These are phyloP conservation scores for Leishmania arabica DNA, from an alignment of 208 protist species.

Conservation along the genomic window DNA sequence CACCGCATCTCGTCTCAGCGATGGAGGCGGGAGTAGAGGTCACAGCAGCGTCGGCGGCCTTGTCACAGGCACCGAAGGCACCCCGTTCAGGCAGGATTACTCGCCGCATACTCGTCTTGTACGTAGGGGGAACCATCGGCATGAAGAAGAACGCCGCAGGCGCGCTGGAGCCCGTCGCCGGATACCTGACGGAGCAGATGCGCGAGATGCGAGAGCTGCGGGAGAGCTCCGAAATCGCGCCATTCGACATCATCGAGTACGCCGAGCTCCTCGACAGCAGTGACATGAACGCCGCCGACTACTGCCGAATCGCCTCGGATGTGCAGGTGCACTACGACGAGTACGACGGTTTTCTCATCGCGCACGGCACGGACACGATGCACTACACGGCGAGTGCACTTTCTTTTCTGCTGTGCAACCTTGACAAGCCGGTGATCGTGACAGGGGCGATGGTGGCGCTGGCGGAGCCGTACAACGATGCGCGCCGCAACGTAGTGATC, in stretches of 20 bases:
- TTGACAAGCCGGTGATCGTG: constrained; percentile 96
- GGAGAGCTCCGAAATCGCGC: constrained; percentile 42
- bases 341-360: constrained; percentile 97
- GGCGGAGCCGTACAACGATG: constrained; percentile 90
- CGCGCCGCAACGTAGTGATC: constrained; percentile 78
- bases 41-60: neutral
- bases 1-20: neutral
- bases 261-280: constrained; percentile 84
- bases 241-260: constrained; percentile 86
- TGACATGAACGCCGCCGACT: constrained; percentile 77
- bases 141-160: constrained; percentile 82
- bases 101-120: constrained; percentile 75
- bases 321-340: constrained; percentile 76
- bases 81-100: neutral
- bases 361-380: constrained; percentile 98
- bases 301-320: constrained; percentile 78
- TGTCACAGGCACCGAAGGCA: neutral
- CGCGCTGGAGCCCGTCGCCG: constrained; percentile 60
- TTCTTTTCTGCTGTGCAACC: constrained; percentile 96
- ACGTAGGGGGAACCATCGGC: constrained; percentile 90
- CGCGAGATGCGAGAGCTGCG: constrained; percentile 60
- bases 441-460: constrained; percentile 96
- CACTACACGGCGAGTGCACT: constrained; percentile 96
- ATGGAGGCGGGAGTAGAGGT: neutral
- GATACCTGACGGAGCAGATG: constrained; percentile 77